phyloP scores from a whole-genome alignment of 805 yeast species.

The Saturnispora diversa region DNA sequence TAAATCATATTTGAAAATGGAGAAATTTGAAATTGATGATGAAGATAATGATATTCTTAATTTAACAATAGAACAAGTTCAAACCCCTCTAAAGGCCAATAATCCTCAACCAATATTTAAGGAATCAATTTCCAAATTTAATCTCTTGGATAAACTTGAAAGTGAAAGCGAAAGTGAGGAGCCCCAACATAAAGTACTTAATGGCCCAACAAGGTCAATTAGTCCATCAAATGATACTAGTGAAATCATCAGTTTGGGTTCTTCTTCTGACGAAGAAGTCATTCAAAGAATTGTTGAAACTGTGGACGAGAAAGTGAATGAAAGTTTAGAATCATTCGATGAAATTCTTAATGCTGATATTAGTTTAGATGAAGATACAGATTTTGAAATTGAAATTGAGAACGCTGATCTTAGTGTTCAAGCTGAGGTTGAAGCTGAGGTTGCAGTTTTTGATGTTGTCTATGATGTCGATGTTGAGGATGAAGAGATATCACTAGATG shows the following conservation, averaged over 20 bases:
- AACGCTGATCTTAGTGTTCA: conserved; percentile 22
- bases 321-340: conserved; percentile 1
- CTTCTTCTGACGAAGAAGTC: neutral
- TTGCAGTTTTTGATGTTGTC: conserved; percentile 13
- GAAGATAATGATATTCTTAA: conserved; percentile 16
- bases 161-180: too few species aligned
- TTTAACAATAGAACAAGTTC: conserved; percentile 9
- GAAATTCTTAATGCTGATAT: conserved; percentile 11
- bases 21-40: conserved; percentile 21
- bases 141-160: too few species aligned
- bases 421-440: conserved; percentile 16
- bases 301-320: neutral
- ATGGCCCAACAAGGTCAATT: conserved; percentile 18
- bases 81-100: conserved; percentile 12
- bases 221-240: neutral
- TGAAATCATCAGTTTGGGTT: too few species aligned
- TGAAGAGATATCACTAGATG: conserved; percentile 1
- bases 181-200: conserved; percentile 12
- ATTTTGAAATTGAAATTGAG: conserved; percentile 13
- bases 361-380: conserved; percentile 19
- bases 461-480: neutral
- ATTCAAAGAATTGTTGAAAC: conserved; percentile 1
- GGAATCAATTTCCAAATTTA: neutral
- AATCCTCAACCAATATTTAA: too few species aligned
- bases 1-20: conserved; percentile 17